Base-by-base conservation (phyloP, 2,329 filamentous ascomycete genomes). In the Zasmidium cellare region DNA sequence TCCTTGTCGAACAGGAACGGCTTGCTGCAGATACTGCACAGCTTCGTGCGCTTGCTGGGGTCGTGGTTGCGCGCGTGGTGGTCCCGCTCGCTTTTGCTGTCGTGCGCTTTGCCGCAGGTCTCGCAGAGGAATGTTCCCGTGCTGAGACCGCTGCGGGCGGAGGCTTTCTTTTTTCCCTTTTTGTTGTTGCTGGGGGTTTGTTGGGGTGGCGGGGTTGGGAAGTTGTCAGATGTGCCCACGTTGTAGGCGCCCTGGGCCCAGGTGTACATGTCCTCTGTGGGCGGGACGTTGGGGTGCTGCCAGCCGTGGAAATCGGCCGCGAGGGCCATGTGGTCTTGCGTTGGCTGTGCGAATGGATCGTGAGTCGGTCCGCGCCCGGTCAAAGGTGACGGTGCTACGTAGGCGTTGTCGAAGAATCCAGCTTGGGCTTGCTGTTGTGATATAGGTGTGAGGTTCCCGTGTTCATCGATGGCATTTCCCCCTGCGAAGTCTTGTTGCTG, bases 41-140 rank as follows among this genome's bases (percentile, higher is more conserved):
- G n/a, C 18, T 22, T 18, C 31, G 14, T 22, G 3, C 28, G 53
- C 9, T 19, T 22, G 19, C 25, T 38, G 9, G 18, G 20, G 12
- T 41, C 28, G 22, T 55, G 53, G 14, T 55, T 41, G 11, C 53
- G 45, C n/a, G 2, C 25, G 31, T 55, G 53, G 19, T 55, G 45
- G 20, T 41, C n/a, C 7, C 44, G 24, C 5, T 44, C 31, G 14
- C 23, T 20, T 12, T 48, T 38, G 6, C 18, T 47, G 14, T 23
- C 28, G 20, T 48, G 48, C 7, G 12, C 7, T 48, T 11, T 18
- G 24, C 24, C 52, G 22, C 51, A 53, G 23, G 12, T 18, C 11
- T 53, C 19, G 35, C 22, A 46, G 22, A 11, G 7, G 35, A 18
- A 46, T 18, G 41, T 16, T 19, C 7, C 18, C 25, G 25, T 46